Conservation (phyloP, 140 eudicot genomes). For the Stevia rebaudiana region DNA sequence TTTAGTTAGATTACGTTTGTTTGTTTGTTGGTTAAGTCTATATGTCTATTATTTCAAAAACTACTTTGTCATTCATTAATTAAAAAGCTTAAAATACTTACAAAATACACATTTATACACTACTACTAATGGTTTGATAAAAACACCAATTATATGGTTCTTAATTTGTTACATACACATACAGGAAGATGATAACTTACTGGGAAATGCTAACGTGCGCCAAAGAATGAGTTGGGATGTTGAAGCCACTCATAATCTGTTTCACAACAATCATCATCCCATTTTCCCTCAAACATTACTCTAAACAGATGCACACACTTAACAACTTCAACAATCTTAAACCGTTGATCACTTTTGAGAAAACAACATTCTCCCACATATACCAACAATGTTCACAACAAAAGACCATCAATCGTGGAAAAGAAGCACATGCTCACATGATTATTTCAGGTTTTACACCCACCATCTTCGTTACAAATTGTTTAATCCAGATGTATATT, state of each 20-base stretch:
- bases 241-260: slow-evolving; percentile 25
- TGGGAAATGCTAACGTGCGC: slow-evolving; percentile 5
- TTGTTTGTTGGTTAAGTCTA: no score
- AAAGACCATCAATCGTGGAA: slow-evolving; percentile 49
- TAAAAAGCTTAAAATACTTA: no score
- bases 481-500: slow-evolving; percentile 63
- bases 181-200: slow-evolving; percentile 17
- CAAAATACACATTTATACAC: no score
- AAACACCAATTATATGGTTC: no score
- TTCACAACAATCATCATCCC: slow-evolving; percentile 18
- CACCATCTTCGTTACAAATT: slow-evolving; percentile 67
- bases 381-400: slow-evolving; percentile 62
- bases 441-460: slow-evolving; percentile 66
- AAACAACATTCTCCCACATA: slow-evolving; percentile 64
- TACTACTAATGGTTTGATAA: no score
- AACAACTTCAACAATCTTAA: slow-evolving; percentile 18
- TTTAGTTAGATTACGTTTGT: no score
- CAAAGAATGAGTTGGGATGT: slow-evolving; percentile 40
- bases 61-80: no score
- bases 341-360: slow-evolving; percentile 21
- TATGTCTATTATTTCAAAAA: no score
- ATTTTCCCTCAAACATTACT: slow-evolving; percentile 13
- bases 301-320: slow-evolving; percentile 9
- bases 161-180: no score
- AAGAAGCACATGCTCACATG: slow-evolving; percentile 81